Evolutionary conservation across 805 yeast species (phyloP).

Genomic region (Yarrowia sp.): DNA sequence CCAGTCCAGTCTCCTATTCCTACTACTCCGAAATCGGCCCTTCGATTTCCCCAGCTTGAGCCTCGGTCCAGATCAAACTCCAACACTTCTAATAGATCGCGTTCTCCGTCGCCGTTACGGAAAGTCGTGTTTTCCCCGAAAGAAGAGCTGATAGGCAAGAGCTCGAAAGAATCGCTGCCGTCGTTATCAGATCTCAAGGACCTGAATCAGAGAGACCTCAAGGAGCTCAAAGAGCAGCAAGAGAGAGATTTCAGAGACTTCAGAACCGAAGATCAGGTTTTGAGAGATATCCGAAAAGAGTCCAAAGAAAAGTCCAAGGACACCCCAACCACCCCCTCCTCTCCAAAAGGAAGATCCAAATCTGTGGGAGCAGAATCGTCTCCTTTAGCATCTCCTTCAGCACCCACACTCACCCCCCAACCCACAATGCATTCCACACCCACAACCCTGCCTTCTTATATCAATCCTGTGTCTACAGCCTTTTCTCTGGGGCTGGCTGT

Average conservation of each 20-base stretch:
- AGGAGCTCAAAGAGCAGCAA: conserved; percentile 4
- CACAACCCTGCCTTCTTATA: not conserved
- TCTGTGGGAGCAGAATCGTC: conserved; percentile 8
- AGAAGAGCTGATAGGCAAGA: conserved; percentile 1
- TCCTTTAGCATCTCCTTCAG: not conserved
- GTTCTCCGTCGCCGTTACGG: conserved; percentile 23
- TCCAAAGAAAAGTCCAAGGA: not conserved
- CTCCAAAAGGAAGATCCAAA: conserved; percentile 4
- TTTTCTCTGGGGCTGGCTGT: conserved; percentile 12
- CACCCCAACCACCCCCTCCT: not conserved
- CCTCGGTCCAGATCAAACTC: conserved; percentile 26
- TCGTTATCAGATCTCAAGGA: not conserved
- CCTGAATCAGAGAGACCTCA: conserved; percentile 12
- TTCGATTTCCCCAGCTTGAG: conserved; percentile 30
- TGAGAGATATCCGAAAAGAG: too few species aligned
- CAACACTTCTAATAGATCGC: conserved; percentile 21
- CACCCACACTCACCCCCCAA: not conserved
- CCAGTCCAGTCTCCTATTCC: conserved; percentile 18
- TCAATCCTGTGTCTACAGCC: conserved; percentile 8
- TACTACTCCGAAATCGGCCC: conserved; percentile 22
- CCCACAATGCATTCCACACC: not conserved
- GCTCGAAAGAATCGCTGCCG: not conserved
- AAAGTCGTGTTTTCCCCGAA: conserved; percentile 31
- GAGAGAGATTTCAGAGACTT: not conserved
- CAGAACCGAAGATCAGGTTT: not conserved